A percentile compares a stretch with the other conserved stretches of the same genome.
These are phyloP conservation scores for Fusarium chuoi DNA, from an alignment of 2,329 filamentous ascomycete genomes.

Conservation along the genomic window DNA sequence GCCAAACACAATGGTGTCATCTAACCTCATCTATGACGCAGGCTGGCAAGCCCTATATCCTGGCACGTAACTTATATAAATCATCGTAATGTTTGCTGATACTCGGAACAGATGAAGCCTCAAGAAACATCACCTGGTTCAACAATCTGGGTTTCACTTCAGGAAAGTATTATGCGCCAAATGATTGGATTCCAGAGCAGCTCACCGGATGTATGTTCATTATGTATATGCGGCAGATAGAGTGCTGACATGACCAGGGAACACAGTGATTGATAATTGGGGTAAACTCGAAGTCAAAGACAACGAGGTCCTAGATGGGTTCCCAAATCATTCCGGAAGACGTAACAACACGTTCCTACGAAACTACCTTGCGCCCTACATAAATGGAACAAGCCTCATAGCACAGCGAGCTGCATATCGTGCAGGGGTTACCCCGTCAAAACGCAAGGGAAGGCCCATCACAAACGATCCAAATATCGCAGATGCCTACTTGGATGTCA, in stretches of 20 bases:
- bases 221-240: too few relatives aligned
- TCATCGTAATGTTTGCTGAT: neutral
- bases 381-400: neutral
- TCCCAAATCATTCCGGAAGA: neutral
- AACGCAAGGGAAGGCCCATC: neutral
- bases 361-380: neutral
- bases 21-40: constrained; percentile 8
- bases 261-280: constrained; percentile 3
- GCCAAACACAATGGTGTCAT: neutral
- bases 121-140: constrained; percentile 6
- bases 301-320: neutral
- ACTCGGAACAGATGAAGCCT: neutral
- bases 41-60: neutral
- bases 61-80: accelerated
- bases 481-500: neutral
- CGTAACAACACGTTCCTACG: constrained; percentile 7
- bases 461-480: neutral
- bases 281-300: neutral
- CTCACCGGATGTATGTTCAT: neutral
- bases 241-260: too few relatives aligned
- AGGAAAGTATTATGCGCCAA: constrained; percentile 1
- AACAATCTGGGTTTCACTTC: constrained; percentile 4
- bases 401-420: neutral
- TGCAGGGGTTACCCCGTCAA: neutral
- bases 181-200: constrained; percentile 7